These are phyloP conservation scores for Rhexocercosporidium sp. DNA, from an alignment of 2,329 filamentous ascomycete genomes.

Conservation along the genomic window DNA sequence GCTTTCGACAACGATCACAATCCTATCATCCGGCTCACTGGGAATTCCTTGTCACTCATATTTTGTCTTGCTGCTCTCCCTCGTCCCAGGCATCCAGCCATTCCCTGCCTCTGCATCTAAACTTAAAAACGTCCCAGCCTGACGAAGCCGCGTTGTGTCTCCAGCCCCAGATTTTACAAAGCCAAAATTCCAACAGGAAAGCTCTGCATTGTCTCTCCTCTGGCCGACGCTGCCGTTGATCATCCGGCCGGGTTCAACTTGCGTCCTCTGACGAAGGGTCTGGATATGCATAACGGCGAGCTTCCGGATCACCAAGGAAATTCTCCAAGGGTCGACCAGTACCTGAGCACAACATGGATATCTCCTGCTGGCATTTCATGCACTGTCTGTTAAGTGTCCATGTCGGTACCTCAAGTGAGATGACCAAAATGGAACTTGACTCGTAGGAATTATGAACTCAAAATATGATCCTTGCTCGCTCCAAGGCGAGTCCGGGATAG, in stretches of 20 bases:
- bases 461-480: neutral
- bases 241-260: conserved; percentile 2
- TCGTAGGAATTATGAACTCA: neutral
- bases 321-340: neutral
- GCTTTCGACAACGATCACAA: neutral
- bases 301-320: conserved; percentile 1
- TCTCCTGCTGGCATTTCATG: neutral
- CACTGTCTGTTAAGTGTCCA: conserved; percentile 9
- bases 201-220: neutral
- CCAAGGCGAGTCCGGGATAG: neutral
- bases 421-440: conserved; percentile 4
- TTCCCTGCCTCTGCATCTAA: neutral
- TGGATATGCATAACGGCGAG: conserved; percentile 1
- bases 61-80: neutral
- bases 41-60: neutral
- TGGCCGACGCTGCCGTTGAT: conserved; percentile 1
- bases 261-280: conserved; percentile 1
- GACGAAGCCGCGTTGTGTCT: neutral
- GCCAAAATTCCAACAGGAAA: neutral
- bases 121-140: neutral
- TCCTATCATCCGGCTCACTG: neutral
- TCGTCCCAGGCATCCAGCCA: neutral
- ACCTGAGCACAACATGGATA: neutral
- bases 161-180: neutral
- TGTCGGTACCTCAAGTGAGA: neutral